A percentile compares a stretch with the other conserved stretches of the same genome.
phyloP scores from a whole-genome alignment of 805 yeast species.

The Myxozyma geophila region DNA sequence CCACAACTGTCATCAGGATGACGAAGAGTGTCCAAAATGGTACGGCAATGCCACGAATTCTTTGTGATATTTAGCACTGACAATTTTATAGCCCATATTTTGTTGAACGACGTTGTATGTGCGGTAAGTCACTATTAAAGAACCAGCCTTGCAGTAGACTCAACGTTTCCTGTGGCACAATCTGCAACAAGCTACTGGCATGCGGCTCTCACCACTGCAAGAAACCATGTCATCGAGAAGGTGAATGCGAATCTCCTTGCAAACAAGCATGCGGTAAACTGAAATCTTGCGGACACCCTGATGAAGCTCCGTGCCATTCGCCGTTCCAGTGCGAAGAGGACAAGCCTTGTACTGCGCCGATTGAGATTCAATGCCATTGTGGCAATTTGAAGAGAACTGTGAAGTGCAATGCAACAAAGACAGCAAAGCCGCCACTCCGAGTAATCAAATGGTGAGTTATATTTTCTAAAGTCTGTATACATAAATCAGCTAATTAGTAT shows the following conservation, averaged over 20 bases:
- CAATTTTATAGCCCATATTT: conserved; percentile 52
- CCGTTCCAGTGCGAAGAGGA: conserved; percentile 52
- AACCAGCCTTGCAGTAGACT: conserved; percentile 73
- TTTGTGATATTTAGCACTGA: neutral
- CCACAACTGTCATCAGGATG: conserved; percentile 77
- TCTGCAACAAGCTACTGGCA: conserved; percentile 58
- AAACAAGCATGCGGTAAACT: conserved; percentile 60
- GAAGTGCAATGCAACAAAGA: conserved; percentile 59
- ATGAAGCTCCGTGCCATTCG: conserved; percentile 68
- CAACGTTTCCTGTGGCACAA: conserved; percentile 68
- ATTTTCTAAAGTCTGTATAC: neutral
- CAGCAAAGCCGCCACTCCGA: conserved; percentile 46
- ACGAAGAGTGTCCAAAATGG: conserved; percentile 73
- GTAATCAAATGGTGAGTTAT: conserved; percentile 53
- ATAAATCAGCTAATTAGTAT: neutral
- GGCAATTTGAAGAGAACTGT: conserved; percentile 56
- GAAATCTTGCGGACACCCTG: conserved; percentile 68
- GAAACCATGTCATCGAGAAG: conserved; percentile 61
- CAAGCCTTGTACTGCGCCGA: conserved; percentile 54
- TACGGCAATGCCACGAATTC: neutral
- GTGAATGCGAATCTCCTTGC: conserved; percentile 66
- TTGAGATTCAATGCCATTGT: conserved; percentile 65
- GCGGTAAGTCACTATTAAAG: conserved; percentile 60
- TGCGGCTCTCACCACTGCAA: conserved; percentile 60
- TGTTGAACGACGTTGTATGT: conserved; percentile 62